These are phyloP conservation scores for Acacia concinna DNA, from an alignment of 331 rosid species.

Conservation along the genomic window DNA sequence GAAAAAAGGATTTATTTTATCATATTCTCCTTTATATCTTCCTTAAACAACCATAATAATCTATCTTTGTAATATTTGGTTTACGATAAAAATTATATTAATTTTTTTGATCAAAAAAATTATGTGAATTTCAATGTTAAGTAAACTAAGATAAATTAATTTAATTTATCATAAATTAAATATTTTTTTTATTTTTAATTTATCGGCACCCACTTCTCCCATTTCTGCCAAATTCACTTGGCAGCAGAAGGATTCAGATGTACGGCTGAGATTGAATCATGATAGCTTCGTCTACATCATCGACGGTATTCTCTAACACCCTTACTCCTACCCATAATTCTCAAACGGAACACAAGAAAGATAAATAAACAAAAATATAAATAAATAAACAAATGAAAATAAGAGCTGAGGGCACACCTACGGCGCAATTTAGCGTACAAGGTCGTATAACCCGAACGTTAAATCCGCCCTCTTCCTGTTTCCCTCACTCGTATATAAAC, in stretches of 20 bases:
- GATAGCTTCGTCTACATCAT: neutral
- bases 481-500: slow-evolving; percentile 44
- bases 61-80: neutral
- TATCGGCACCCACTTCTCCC: neutral
- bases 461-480: slow-evolving; percentile 44
- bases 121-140: neutral
- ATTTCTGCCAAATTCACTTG: neutral
- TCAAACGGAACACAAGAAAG: neutral
- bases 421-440: slow-evolving; percentile 40
- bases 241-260: neutral
- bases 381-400: neutral
- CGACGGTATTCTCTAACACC: neutral
- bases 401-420: neutral
- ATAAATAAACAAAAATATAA: too few relatives aligned
- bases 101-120: neutral
- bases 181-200: neutral
- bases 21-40: neutral
- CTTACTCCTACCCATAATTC: neutral
- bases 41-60: neutral
- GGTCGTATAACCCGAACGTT: slow-evolving; percentile 55
- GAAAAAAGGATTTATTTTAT: too few relatives aligned
- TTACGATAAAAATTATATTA: too few relatives aligned
- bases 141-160: too few relatives aligned
- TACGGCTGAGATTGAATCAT: slow-evolving; percentile 12
- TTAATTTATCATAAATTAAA: too few relatives aligned